These are phyloP conservation scores for Cytidiella melzeri DNA, from an alignment of 768 basidiomycete species.

Conservation along the genomic window DNA sequence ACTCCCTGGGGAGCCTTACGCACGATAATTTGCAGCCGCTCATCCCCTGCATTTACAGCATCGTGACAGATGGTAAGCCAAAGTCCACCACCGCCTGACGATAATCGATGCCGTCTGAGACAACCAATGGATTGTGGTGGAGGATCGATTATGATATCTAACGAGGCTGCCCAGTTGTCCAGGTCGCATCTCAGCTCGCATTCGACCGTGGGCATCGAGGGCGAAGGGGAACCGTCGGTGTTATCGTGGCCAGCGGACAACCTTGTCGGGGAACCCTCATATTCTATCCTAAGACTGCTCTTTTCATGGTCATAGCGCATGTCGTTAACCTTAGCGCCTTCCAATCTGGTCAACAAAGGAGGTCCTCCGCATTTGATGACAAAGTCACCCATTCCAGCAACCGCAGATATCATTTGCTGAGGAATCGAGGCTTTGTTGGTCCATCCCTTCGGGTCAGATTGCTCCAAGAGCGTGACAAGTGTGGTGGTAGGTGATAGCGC, in stretches of 20 bases:
- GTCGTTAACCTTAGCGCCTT: conserved; percentile 67
- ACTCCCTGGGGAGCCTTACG: conserved; percentile 54
- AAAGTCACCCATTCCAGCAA: conserved; percentile 93
- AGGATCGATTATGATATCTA: conserved; percentile 91
- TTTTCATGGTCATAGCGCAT: conserved; percentile 87
- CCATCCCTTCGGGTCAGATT: conserved; percentile 97
- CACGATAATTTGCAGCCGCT: conserved; percentile 69
- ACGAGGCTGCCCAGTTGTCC: conserved; percentile 77
- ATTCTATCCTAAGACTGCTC: conserved; percentile 75
- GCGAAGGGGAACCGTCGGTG: conserved; percentile 14
- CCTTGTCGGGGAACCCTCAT: conserved; percentile 58
- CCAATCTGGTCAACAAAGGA: conserved; percentile 80
- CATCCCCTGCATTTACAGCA: conserved; percentile 67
- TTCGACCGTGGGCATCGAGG: conserved; percentile 53
- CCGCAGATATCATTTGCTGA: conserved; percentile 82
- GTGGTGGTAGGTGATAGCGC: conserved; percentile 93
- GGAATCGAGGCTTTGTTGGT: conserved; percentile 92
- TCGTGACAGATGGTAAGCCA: conserved; percentile 94
- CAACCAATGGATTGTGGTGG: conserved; percentile 80
- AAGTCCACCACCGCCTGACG: conserved; percentile 81
- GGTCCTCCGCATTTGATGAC: conserved; percentile 95
- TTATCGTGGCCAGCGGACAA: conserved; percentile 16
- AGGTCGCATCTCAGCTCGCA: conserved; percentile 90
- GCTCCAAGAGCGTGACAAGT: conserved; percentile 87
- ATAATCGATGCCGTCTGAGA: conserved; percentile 81